Evolutionary conservation across 2,329 filamentous ascomycete species (phyloP).

Genomic region (Ceratocystis papillata): DNA sequence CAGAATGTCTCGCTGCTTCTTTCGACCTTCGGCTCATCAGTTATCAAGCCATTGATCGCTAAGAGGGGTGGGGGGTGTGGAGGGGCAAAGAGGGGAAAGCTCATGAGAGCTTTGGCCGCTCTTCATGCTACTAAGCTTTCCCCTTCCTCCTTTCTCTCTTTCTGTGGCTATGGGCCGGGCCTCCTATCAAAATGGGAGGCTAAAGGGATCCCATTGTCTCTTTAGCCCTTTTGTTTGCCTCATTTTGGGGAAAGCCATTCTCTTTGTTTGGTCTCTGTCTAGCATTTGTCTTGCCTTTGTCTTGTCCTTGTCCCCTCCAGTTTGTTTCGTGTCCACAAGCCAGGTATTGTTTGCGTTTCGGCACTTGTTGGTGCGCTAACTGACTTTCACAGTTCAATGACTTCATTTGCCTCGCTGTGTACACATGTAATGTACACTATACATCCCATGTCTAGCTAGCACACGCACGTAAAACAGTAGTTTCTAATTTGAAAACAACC

Average conservation of each 20-base stretch:
- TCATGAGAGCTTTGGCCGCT: not conserved
- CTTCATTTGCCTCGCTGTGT: no score
- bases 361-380: no score
- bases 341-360: no score
- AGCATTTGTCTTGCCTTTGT: not conserved
- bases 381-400: no score
- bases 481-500: no score
- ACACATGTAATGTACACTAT: no score
- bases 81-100: not conserved
- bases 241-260: not conserved
- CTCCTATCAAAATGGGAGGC: not conserved
- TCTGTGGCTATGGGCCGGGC: not conserved
- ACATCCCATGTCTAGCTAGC: no score
- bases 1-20: constrained; percentile 10
- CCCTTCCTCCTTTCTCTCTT: not conserved
- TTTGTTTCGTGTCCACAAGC: not conserved
- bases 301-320: constrained; percentile 10
- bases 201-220: not conserved
- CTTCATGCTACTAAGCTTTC: not conserved
- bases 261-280: not conserved
- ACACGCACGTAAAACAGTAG: no score
- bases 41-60: no score
- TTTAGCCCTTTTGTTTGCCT: not conserved
- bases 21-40: not conserved
- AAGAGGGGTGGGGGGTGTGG: not conserved